Evolutionary conservation across 1,139 yeast species (phyloP).

Genomic region (Arxiozyma bovina): DNA sequence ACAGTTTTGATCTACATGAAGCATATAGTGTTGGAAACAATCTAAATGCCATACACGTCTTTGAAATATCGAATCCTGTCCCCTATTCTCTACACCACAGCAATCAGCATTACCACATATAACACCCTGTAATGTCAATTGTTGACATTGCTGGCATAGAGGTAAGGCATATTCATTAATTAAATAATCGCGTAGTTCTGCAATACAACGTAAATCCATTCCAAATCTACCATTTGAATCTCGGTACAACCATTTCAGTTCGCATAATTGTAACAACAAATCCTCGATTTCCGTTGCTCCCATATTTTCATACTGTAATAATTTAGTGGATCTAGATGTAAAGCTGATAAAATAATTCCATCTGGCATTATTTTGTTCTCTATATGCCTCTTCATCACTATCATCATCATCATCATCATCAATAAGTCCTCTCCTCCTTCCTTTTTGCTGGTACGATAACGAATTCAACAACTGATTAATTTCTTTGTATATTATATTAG

Average conservation of each 20-base stretch:
- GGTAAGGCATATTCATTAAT: constrained; percentile 12
- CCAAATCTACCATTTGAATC: constrained; percentile 21
- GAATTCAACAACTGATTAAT: not conserved
- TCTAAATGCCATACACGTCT: constrained; percentile 24
- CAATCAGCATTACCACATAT: constrained; percentile 13
- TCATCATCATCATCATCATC: constrained; percentile 1
- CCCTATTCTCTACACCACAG: not conserved
- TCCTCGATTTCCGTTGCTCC: constrained; percentile 19
- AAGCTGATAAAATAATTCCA: constrained; percentile 15
- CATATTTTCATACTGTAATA: constrained; percentile 15
- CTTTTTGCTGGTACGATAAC: not conserved
- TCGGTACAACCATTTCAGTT: constrained; percentile 25
- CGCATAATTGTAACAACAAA: constrained; percentile 17
- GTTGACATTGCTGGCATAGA: constrained; percentile 18
- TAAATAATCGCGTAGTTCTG: constrained; percentile 24
- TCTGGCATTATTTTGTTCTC: not conserved
- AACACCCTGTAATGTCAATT: constrained; percentile 22
- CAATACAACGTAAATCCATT: constrained; percentile 20
- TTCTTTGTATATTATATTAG: constrained; percentile 1
- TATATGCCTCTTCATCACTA: not conserved
- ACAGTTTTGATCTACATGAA: constrained; percentile 21
- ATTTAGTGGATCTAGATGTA: constrained; percentile 17
- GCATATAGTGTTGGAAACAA: constrained; percentile 26
- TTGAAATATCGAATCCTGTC: not conserved
- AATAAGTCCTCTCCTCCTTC: not conserved